phyloP scores from a whole-genome alignment of 257 asterid genomes.

The Solanum piurae region DNA sequence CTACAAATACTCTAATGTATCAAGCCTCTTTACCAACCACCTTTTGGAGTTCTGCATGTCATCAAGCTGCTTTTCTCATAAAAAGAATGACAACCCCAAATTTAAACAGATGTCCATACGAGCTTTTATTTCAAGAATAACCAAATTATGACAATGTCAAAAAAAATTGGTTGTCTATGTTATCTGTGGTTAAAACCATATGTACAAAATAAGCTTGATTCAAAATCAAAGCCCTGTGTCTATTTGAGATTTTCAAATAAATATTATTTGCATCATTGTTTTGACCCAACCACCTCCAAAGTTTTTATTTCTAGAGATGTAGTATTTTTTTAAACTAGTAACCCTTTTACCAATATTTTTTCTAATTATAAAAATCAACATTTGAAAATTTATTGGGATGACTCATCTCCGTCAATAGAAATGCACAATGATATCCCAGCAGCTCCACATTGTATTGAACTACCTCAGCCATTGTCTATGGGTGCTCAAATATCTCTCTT shows the following conservation, averaged over 20 bases:
- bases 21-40: background rate
- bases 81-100: background rate
- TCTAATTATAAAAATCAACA: background rate
- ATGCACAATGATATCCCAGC: background rate
- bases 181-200: background rate
- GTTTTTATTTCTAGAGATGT: background rate
- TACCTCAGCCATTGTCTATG: background rate
- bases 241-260: background rate
- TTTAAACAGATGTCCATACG: background rate
- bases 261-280: background rate
- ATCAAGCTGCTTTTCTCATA: background rate
- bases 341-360: background rate
- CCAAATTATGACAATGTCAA: background rate
- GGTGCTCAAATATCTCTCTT: background rate
- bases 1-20: background rate
- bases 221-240: background rate
- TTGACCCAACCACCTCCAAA: background rate
- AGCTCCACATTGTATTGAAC: background rate
- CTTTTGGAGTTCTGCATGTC: background rate
- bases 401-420: background rate
- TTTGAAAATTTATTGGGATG: background rate
- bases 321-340: background rate
- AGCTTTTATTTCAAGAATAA: background rate
- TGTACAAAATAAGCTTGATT: background rate
- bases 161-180: background rate